Evolutionary conservation across 1,284 basidiomycete species (phyloP), one percentile per base, ranked within the genome.

Genomic region (Melanopsichium pennsylvanicum): DNA sequence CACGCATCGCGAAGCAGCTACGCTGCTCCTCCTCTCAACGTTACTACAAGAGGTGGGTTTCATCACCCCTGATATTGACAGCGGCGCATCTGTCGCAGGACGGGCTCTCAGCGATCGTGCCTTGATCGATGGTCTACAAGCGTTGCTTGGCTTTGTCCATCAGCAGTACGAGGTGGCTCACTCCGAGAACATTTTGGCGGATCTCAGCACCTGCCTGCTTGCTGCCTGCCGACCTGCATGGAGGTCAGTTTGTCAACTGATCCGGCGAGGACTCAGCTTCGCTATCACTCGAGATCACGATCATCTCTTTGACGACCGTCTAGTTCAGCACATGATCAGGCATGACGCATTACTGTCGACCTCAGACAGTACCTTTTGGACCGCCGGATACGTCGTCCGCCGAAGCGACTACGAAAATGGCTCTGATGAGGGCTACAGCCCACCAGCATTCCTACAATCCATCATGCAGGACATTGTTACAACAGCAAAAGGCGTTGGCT

Each of bases 101-200:
- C 47, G 43, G 11, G 26, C 32, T 13, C 51, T 46, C 32, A 61
- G 48, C 41, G 64, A 68, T 39, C 56, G 55, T 12, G 57, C 50
- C 3, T 52, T 70, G 21, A 63, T 70, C 40, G 58, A 70, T 26
- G 56, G 56, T 5, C 49, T 70, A 15, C 67, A 70, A 54, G 60
- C 60, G 5, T 19, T 57, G 47, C 49, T 70, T 4, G 42, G 39
- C 25, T 70, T 70, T 29, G 60, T 57, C 8, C 51, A 54, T 23
- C 60, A 59, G 22, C 56, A 58, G 21, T 33, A 51, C 27, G 40
- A 43, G 19, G 19, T 51, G 5, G 44, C 41, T 10, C 29, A 57
- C 19, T 35, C 40, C 22, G 44, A 49, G 4, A 15, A 18, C 3
- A 41, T 61, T 3, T 38, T 61, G 10, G 32, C 58, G 5, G 64